Evolutionary conservation across 805 yeast species (phyloP), one percentile per base, ranked within the genome.

Genomic region (Nakazawaea ishiwadae): DNA sequence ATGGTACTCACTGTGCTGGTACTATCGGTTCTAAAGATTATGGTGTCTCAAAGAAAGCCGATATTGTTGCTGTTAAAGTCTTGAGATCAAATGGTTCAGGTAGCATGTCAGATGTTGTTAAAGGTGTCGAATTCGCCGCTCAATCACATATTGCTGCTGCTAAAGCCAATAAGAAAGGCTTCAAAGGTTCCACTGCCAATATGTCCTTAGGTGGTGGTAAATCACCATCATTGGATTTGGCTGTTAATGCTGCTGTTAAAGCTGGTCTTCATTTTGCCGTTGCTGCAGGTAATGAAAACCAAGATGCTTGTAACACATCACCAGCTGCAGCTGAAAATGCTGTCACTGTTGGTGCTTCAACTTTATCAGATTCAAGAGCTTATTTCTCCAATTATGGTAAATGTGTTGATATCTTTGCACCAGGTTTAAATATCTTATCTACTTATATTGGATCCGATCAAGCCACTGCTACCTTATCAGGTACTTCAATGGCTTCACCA

Each of bases 401-500:
- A 58, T 91, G 99, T 73, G 97, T 93, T 44, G 97, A 91, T 59
- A 83, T 91, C 50, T 91, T 88, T 59, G 99, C 96, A 21, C 99
- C 99, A 18, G 99, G 99, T 57, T 81, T 88, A 55, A 83, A 87
- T 60, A 79, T 91, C 47, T 71, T 83, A 51, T 87, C 96, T 33
- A 84, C 91, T 29, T 85, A 84, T 60, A 84, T 81, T 60, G 93
- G 95, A 33, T 79, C 88, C 4, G 71, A 74, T 39, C 64, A 77
- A 40, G 85, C 89, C 32, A 83, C 91, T 51, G 89, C 93, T 34
- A 77, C 86, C 30, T 71, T 85, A 60, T 84, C 96, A 29, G 99
- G 99, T 66, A 91, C 97, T 9, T 91, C 98, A 12, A 91, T 91
- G 99, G 96, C 98, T 17, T 84, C 97, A 29, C 98, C 99, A 35